Evolutionary conservation across 257 asterid species (phyloP).

Genomic region (Anisodus acutangulus): DNA sequence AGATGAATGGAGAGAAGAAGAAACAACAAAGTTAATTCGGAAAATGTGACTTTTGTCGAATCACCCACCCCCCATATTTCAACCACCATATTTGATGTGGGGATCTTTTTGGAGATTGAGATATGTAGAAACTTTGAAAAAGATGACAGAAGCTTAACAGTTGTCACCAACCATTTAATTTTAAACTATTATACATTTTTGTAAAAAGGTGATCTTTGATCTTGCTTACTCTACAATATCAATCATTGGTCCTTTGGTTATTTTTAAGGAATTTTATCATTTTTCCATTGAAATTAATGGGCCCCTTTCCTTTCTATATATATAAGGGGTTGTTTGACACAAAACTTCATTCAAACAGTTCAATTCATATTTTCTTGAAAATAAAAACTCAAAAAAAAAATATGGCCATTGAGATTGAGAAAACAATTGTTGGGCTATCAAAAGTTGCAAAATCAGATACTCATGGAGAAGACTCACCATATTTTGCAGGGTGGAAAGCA

Average conservation of each 20-base stretch:
- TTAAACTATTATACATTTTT: slow-evolving; percentile 32
- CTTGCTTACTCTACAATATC: slow-evolving; percentile 45
- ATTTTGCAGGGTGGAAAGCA: slow-evolving; percentile 95
- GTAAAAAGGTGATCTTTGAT: slow-evolving; percentile 43
- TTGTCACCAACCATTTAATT: slow-evolving; percentile 63
- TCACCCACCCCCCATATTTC: slow-evolving; percentile 41
- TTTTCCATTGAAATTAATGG: slow-evolving; percentile 33
- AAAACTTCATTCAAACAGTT: slow-evolving; percentile 30
- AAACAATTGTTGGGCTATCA: slow-evolving; percentile 51
- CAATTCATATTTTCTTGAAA: slow-evolving; percentile 14
- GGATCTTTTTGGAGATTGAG: slow-evolving; percentile 66
- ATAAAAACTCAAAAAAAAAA: not conserved
- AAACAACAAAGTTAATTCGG: not conserved
- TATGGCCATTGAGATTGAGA: slow-evolving; percentile 52
- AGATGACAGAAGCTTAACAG: slow-evolving; percentile 66
- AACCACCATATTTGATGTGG: slow-evolving; percentile 73
- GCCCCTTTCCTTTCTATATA: slow-evolving; percentile 48
- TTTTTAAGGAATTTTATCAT: slow-evolving; percentile 33
- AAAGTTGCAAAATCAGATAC: slow-evolving; percentile 71
- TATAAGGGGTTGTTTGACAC: slow-evolving; percentile 33
- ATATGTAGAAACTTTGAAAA: slow-evolving; percentile 41
- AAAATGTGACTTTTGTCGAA: slow-evolving; percentile 22
- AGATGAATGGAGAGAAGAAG: too few species aligned
- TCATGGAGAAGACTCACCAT: slow-evolving; percentile 91
- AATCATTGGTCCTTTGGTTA: slow-evolving; percentile 53